These are phyloP conservation scores for Juglanconis oblonga DNA, from an alignment of 2,329 filamentous ascomycete genomes.

Conservation along the genomic window DNA sequence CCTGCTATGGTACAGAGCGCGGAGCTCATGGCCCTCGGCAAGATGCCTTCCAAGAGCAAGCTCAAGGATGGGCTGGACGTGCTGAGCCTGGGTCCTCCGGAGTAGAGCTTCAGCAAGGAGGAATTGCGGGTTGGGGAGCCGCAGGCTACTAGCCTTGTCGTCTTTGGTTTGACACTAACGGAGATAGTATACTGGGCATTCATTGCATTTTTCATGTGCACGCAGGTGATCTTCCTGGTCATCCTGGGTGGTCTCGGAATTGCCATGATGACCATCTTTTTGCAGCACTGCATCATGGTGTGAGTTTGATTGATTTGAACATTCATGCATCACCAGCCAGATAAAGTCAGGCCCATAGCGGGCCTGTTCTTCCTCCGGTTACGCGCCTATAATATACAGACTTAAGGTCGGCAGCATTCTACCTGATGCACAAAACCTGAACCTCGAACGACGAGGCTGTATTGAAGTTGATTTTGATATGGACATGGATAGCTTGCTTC, in stretches of 20 bases:
- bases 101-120: slow-evolving; percentile 21
- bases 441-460: too few relatives aligned
- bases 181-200: background rate
- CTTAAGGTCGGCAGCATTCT: too few relatives aligned
- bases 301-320: background rate
- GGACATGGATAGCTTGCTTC: too few relatives aligned
- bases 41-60: slow-evolving; percentile 81
- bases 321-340: too few relatives aligned
- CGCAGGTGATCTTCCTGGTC: background rate
- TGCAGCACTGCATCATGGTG: background rate
- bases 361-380: too few relatives aligned
- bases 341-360: too few relatives aligned
- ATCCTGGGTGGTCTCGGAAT: background rate
- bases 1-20: slow-evolving; percentile 79
- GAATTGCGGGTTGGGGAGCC: background rate
- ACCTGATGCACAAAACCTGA: too few relatives aligned
- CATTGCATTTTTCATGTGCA: background rate
- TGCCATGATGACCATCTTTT: slow-evolving; percentile 2
- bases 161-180: background rate
- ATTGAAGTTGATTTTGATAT: too few relatives aligned
- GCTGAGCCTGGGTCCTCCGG: slow-evolving; percentile 38
- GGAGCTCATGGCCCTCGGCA: slow-evolving; percentile 78
- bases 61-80: slow-evolving; percentile 62
- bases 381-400: too few relatives aligned
- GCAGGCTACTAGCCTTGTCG: background rate